Evolutionary conservation across 768 basidiomycete species (phyloP).

Genomic region (Leccinum variicolor): DNA sequence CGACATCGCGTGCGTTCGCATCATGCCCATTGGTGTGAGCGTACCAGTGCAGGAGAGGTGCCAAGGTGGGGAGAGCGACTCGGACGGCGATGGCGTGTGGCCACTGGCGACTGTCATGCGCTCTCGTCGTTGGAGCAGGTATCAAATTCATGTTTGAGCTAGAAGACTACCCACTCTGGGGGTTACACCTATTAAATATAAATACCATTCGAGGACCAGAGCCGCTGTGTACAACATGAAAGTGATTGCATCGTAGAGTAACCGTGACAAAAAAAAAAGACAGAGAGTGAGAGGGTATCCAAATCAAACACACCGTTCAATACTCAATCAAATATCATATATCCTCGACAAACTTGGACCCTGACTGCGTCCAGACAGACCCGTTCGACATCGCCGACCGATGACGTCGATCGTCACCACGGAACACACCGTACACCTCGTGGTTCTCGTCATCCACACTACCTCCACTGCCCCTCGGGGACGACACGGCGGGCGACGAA

Average conservation of each 20-base stretch:
- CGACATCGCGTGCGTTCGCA: too few relatives aligned
- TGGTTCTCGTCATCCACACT: slow-evolving; percentile 13
- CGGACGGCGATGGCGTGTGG: too few relatives aligned
- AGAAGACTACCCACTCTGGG: not conserved
- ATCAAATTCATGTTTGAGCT: too few relatives aligned
- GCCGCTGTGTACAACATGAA: not conserved
- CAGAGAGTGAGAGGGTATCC: not conserved
- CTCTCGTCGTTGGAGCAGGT: too few relatives aligned
- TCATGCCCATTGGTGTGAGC: too few relatives aligned
- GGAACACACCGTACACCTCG: not conserved
- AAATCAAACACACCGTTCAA: not conserved
- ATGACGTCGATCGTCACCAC: slow-evolving; percentile 14
- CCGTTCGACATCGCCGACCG: slow-evolving; percentile 20
- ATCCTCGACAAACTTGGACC: slow-evolving; percentile 48
- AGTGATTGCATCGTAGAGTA: not conserved
- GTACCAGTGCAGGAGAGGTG: too few relatives aligned
- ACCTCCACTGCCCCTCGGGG: slow-evolving; percentile 20
- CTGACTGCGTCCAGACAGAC: slow-evolving; percentile 41
- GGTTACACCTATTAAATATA: not conserved
- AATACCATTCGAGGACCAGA: not conserved
- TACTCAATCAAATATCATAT: slow-evolving; percentile 9
- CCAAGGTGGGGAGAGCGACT: too few relatives aligned
- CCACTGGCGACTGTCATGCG: too few relatives aligned
- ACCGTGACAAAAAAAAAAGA: not conserved
- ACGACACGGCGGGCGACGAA: slow-evolving; percentile 1